Evolutionary conservation across 495 filamentous ascomycete genomes (phyloP).

Genomic region (Aspergillus nanangensis): DNA sequence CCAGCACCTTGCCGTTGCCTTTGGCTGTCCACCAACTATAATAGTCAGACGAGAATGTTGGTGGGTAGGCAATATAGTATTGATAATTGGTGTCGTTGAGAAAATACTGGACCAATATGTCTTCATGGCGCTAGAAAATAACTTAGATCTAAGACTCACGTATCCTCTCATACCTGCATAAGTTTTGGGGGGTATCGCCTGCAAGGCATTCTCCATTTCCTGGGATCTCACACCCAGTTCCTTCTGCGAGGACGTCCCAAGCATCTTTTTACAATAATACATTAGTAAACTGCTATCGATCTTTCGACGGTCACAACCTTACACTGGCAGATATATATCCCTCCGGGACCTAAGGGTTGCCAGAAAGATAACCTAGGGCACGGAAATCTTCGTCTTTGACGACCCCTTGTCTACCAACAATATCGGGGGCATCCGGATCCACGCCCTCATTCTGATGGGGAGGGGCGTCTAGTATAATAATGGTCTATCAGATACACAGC

Average conservation of each 20-base stretch:
- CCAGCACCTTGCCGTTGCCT: conserved; percentile 20
- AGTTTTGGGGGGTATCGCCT: conserved; percentile 23
- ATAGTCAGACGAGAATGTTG: conserved; percentile 44
- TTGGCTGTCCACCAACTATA: conserved; percentile 43
- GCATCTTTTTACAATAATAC: not conserved
- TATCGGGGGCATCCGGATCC: not conserved
- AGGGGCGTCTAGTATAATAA: not conserved
- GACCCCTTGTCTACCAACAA: not conserved
- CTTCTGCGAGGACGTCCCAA: not conserved
- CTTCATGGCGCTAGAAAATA: conserved; percentile 20
- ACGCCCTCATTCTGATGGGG: not conserved
- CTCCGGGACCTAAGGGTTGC: conserved; percentile 5
- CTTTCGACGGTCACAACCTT: too few species aligned
- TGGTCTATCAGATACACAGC: not conserved
- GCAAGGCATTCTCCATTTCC: conserved; percentile 23
- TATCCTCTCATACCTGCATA: conserved; percentile 23
- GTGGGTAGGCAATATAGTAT: conserved; percentile 46
- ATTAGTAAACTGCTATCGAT: too few species aligned
- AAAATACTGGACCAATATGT: conserved; percentile 46
- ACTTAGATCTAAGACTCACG: too few species aligned
- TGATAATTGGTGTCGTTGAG: conserved; percentile 43
- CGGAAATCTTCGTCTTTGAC: conserved; percentile 16
- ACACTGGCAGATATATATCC: too few species aligned
- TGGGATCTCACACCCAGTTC: conserved; percentile 1
- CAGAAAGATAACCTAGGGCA: conserved; percentile 22